Base-by-base conservation (phyloP, 2,329 filamentous ascomycete genomes). In the Penicillium capsulatum region DNA sequence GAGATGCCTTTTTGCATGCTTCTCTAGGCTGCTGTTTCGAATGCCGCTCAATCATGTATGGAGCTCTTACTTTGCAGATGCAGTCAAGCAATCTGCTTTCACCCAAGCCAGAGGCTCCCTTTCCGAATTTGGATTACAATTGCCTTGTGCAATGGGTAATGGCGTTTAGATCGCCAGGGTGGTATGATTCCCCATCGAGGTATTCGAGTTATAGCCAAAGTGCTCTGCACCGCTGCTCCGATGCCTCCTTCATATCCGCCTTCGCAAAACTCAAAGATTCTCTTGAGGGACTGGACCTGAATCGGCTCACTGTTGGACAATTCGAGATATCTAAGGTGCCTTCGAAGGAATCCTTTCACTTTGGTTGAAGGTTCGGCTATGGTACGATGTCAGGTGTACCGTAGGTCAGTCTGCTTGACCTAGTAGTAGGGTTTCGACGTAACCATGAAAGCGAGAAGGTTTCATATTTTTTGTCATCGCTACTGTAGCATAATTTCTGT, bases 1-100 rank as follows among this genome's bases (percentile, higher is more conserved):
- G 26, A 7, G 34, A 45, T 3, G 36, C 16, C 3, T 34, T 56
- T 10, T 17, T 48, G 7, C 19, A 7, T 10, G 40, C 38, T 4
- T 29, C 0, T 28, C 11, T 7, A 31, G 55, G 55, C 2, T 59
- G 56, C 35, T 0, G 24, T 9, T 57, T 50, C 24, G 53, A 55
- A 17, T 58, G 56, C 26, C 38, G 42, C 7, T 51, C 54, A 40
- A 55, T 57, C 4, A 55, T 56, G 54, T 47, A 43, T 31, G 55
- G 54, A 11, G 46, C 45, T 19, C 42, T 57, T 9, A 45, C 40
- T 20, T 39, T 34, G 28, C 35, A 44, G 2, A 46, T 38, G 34
- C 35, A 42, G 4, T 44, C 45, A 45, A 42, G 13, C 11, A 10
- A 14, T 29, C 31, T 54, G 9, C 41, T 51, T 44, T 39, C 28